Conservation (phyloP, 148 eudicot species). For the Simmondsia chinensis region DNA sequence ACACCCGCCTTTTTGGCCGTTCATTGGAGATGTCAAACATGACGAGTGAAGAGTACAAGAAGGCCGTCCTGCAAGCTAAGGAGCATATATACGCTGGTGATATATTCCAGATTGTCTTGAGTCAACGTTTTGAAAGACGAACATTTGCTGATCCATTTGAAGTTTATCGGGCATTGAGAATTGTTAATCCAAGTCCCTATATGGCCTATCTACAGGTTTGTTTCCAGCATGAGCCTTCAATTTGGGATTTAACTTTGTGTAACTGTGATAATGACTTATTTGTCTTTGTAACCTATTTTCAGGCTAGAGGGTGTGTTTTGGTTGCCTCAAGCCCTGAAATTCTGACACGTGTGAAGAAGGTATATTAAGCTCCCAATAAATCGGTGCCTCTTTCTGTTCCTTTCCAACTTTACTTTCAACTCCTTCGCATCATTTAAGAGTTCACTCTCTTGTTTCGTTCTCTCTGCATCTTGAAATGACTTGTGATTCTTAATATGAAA, state of each 20-base stretch:
- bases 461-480: too few relatives aligned
- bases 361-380: conserved; percentile 1
- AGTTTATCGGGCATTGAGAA: conserved; percentile 81
- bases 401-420: neutral
- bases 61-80: conserved; percentile 61
- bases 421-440: neutral
- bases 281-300: conserved; percentile 5
- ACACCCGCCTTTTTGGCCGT: conserved; percentile 38
- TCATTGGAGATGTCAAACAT: conserved; percentile 48
- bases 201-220: conserved; percentile 89
- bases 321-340: conserved; percentile 97
- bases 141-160: conserved; percentile 96
- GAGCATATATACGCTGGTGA: conserved; percentile 83
- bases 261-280: neutral
- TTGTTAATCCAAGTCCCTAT: conserved; percentile 89
- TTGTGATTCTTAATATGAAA: too few relatives aligned
- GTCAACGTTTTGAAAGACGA: conserved; percentile 79
- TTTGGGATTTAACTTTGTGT: too few relatives aligned
- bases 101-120: conserved; percentile 65
- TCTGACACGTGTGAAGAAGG: conserved; percentile 73
- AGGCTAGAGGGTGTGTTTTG: conserved; percentile 83
- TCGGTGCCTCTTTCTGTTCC: neutral
- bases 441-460: neutral
- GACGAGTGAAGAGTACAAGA: conserved; percentile 57
- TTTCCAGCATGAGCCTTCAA: conserved; percentile 1